Percentiles rank a stretch among this genome's conserved stretches.
Conservation (phyloP, 2,329 filamentous ascomycete genomes). For the Calonectria pteridis region DNA sequence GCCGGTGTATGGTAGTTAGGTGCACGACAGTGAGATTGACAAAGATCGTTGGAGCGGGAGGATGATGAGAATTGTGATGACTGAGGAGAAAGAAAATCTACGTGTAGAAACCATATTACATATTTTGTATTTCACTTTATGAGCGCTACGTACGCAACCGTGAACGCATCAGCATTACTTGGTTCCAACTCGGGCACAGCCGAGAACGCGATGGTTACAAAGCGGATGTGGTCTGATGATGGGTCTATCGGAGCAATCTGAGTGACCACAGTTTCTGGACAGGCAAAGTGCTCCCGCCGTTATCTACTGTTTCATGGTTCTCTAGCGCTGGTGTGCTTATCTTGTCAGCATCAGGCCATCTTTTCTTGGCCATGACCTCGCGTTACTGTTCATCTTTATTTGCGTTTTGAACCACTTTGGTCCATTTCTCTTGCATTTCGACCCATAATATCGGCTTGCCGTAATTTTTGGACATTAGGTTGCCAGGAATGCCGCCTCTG, state of each 20-base stretch:
- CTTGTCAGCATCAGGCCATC: conserved; percentile 21
- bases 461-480: neutral
- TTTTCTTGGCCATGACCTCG: neutral
- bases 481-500: neutral
- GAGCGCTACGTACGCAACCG: neutral
- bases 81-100: neutral
- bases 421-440: neutral
- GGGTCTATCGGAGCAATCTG: neutral
- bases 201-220: neutral
- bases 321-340: conserved; percentile 24
- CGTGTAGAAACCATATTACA: neutral
- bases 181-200: neutral
- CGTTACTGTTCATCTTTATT: neutral
- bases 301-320: conserved; percentile 6
- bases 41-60: neutral
- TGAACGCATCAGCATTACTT: neutral
- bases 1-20: neutral
- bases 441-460: neutral
- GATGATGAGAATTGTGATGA: neutral
- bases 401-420: neutral
- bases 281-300: conserved; percentile 20
- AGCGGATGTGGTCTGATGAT: neutral
- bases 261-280: conserved; percentile 4
- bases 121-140: neutral
- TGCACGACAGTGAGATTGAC: neutral